Conservation (phyloP, 352 stramenopile genomes). For the Halophytophthora polymorphica region DNA sequence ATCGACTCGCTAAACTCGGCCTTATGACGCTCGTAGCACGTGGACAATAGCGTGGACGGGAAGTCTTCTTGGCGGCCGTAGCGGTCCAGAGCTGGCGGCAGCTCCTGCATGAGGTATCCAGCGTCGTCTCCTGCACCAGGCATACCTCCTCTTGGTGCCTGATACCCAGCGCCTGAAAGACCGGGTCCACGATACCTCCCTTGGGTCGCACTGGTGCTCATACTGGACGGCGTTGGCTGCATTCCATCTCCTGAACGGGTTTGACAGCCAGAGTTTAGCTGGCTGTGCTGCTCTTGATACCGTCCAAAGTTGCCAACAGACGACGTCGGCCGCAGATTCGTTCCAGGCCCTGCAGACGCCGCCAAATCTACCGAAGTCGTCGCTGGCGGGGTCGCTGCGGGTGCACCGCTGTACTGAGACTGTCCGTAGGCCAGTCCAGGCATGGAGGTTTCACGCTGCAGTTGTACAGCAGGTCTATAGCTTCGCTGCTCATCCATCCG, state of each 20-base stretch:
- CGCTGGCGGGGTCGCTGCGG: constrained; percentile 5
- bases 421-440: constrained; percentile 20
- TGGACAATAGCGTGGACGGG: constrained; percentile 46
- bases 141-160: constrained; percentile 8
- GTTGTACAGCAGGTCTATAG: constrained; percentile 6
- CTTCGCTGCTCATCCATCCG: constrained; percentile 15
- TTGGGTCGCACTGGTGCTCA: constrained; percentile 15
- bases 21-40: constrained; percentile 64
- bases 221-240: constrained; percentile 11
- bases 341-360: constrained; percentile 7
- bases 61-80: constrained; percentile 57
- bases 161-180: constrained; percentile 15
- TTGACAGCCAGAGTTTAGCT: constrained; percentile 2
- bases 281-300: constrained; percentile 54
- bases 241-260: constrained; percentile 8
- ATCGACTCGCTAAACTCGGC: constrained; percentile 72
- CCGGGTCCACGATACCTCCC: constrained; percentile 19
- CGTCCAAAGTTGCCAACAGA: constrained; percentile 78
- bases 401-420: constrained; percentile 15
- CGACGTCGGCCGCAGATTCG: constrained; percentile 49
- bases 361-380: constrained; percentile 13
- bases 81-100: constrained; percentile 18
- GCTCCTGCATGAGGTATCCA: constrained; percentile 15
- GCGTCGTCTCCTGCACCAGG: constrained; percentile 4
- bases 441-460: constrained; percentile 42